These are phyloP conservation scores for Brassica nigra DNA, from an alignment of 345 rosid genomes.

Conservation along the genomic window DNA sequence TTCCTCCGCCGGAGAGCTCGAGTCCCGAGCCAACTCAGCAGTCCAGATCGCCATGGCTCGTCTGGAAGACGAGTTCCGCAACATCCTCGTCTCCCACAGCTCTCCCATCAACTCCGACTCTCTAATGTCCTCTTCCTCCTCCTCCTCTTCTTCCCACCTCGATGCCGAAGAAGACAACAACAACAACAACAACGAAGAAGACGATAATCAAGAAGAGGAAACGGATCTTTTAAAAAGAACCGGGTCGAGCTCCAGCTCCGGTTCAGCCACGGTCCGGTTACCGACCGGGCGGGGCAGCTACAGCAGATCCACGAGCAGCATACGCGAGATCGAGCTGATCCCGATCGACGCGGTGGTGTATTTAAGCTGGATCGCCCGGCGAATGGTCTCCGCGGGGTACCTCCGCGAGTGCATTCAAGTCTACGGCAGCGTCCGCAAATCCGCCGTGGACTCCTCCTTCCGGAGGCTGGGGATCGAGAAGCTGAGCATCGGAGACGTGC, in stretches of 20 bases:
- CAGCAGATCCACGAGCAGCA: slow-evolving; percentile 80
- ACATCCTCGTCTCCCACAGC: slow-evolving; percentile 64
- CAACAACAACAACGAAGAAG: slow-evolving; percentile 43
- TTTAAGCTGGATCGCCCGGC: slow-evolving; percentile 68
- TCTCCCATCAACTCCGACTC: slow-evolving; percentile 68
- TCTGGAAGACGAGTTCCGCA: slow-evolving; percentile 92
- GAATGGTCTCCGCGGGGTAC: slow-evolving; percentile 81
- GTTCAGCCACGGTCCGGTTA: slow-evolving; percentile 22
- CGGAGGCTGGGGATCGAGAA: slow-evolving; percentile 78
- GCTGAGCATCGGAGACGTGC: slow-evolving; percentile 88
- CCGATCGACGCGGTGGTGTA: slow-evolving; percentile 67
- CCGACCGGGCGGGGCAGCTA: slow-evolving; percentile 41
- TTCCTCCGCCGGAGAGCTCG: slow-evolving; percentile 47
- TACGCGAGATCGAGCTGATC: slow-evolving; percentile 83
- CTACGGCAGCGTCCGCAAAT: slow-evolving; percentile 83
- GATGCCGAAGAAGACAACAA: slow-evolving; percentile 44
- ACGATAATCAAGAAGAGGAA: slow-evolving; percentile 36
- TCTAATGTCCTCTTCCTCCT: slow-evolving; percentile 43
- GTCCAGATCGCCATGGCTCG: slow-evolving; percentile 99
- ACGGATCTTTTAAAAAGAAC: slow-evolving; percentile 39
- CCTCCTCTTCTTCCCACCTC: slow-evolving; percentile 36
- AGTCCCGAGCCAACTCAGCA: slow-evolving; percentile 53
- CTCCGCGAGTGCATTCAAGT: slow-evolving; percentile 90
- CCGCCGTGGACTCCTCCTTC: slow-evolving; percentile 77
- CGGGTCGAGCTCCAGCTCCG: slow-evolving; percentile 31